phyloP scores from a whole-genome alignment of 768 basidiomycete genomes.

The Pholiota conissans region DNA sequence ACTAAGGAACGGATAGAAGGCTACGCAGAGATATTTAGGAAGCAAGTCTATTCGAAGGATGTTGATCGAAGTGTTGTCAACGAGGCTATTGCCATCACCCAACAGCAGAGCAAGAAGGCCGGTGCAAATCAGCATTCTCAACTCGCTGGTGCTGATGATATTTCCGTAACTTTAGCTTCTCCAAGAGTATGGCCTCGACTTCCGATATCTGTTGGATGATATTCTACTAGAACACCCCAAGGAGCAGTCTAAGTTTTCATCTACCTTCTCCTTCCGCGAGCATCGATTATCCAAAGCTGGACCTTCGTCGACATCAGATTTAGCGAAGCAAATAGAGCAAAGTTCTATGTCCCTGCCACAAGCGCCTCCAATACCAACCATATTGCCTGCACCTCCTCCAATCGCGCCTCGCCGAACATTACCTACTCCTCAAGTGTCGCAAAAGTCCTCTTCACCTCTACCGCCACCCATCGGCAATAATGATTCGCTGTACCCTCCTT shows the following conservation, averaged over 20 bases:
- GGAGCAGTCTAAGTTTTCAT: constrained; percentile 24
- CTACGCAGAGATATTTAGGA: constrained; percentile 83
- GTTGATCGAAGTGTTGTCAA: constrained; percentile 68
- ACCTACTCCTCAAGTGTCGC: constrained; percentile 18
- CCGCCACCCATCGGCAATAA: constrained; percentile 14
- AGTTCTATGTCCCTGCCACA: constrained; percentile 14
- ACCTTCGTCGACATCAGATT: constrained; percentile 9
- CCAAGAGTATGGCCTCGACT: constrained; percentile 93
- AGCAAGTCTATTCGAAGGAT: constrained; percentile 89
- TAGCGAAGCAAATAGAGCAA: constrained; percentile 18
- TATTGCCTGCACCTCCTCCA: constrained; percentile 28
- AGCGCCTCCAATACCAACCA: constrained; percentile 27
- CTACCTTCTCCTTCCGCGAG: constrained; percentile 30
- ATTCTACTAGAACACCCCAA: constrained; percentile 57
- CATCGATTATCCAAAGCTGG: constrained; percentile 32
- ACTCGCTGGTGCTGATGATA: neutral
- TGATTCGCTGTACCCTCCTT: constrained; percentile 19
- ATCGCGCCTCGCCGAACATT: constrained; percentile 26
- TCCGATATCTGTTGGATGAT: constrained; percentile 87
- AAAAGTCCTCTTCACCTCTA: constrained; percentile 1
- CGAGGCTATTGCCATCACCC: constrained; percentile 77
- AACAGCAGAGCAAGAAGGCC: constrained; percentile 83
- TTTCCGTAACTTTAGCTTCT: constrained; percentile 53
- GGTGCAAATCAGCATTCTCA: constrained; percentile 11
- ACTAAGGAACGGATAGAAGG: constrained; percentile 81